Evolutionary conservation across 495 filamentous ascomycete genomes (phyloP).

Genomic region (Hypomontagnella monticulosa): DNA sequence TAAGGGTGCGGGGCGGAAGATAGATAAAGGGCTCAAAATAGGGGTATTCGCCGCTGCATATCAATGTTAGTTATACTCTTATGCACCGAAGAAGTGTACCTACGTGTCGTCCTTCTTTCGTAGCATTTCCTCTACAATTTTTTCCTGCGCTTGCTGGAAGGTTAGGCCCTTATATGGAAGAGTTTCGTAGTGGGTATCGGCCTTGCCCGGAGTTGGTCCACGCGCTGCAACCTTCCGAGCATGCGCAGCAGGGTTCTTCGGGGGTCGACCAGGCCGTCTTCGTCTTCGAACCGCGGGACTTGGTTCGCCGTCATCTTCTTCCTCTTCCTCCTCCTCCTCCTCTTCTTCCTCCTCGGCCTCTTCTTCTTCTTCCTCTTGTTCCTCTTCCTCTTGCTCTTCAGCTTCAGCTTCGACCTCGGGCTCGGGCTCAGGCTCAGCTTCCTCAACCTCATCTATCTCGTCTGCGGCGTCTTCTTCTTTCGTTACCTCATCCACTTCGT

Average conservation of each 20-base stretch:
- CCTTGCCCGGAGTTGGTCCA: constrained; percentile 44
- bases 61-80: constrained; percentile 23
- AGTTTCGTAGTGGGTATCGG: constrained; percentile 62
- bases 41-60: constrained; percentile 56
- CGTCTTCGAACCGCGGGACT: constrained; percentile 42
- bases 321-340: constrained; percentile 44
- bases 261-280: constrained; percentile 42
- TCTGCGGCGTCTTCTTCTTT: constrained; percentile 28
- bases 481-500: constrained; percentile 38
- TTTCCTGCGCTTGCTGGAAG: constrained; percentile 84
- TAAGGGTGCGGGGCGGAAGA: constrained; percentile 67
- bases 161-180: constrained; percentile 68
- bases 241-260: constrained; percentile 45
- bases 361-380: constrained; percentile 20
- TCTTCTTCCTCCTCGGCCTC: constrained; percentile 34
- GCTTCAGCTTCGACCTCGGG: constrained; percentile 46
- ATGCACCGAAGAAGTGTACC: constrained; percentile 35
- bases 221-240: constrained; percentile 36
- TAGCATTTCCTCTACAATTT: constrained; percentile 75
- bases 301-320: constrained; percentile 50
- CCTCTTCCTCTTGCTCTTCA: constrained; percentile 45
- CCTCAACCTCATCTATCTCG: constrained; percentile 37
- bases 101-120: constrained; percentile 69
- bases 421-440: constrained; percentile 5
- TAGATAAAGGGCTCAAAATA: constrained; percentile 73